Evolutionary conservation across 2,329 filamentous ascomycete genomes (phyloP).

Genomic region (Ustilaginoidea virens): DNA sequence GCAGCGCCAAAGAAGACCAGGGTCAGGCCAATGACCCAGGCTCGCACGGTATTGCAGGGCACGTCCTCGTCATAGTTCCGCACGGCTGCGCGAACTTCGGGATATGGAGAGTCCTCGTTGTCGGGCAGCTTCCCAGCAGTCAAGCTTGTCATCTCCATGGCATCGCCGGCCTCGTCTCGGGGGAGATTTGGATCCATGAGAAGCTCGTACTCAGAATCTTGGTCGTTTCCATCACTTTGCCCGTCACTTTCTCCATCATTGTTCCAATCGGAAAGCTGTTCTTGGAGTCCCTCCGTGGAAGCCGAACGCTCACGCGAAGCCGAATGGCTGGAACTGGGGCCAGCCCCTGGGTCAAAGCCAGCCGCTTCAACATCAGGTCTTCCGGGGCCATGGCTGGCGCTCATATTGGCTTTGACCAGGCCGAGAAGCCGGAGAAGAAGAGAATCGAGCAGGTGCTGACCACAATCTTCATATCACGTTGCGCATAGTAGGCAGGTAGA

Average conservation of each 20-base stretch:
- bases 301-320: slow-evolving; percentile 11
- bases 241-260: slow-evolving; percentile 26
- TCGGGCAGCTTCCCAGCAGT: slow-evolving; percentile 19
- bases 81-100: slow-evolving; percentile 49
- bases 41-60: slow-evolving; percentile 50
- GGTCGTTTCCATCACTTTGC: no score
- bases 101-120: slow-evolving; percentile 47
- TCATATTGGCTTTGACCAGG: slow-evolving; percentile 1
- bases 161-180: slow-evolving; percentile 23
- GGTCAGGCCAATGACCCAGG: slow-evolving; percentile 45
- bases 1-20: slow-evolving; percentile 42
- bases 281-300: slow-evolving; percentile 11
- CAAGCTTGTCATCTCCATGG: slow-evolving; percentile 9
- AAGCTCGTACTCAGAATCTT: slow-evolving; percentile 36
- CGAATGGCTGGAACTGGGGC: slow-evolving; percentile 12
- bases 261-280: slow-evolving; percentile 24
- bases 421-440: background rate
- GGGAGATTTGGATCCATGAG: slow-evolving; percentile 38
- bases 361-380: slow-evolving; percentile 7
- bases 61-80: slow-evolving; percentile 49
- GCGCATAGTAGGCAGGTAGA: no score
- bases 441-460: no score
- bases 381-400: background rate
- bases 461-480: no score
- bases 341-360: slow-evolving; percentile 8